Percentiles rank a stretch among this genome's conserved stretches.
phyloP scores from a whole-genome alignment of 345 rosid species.

The Nephelium lappaceum region DNA sequence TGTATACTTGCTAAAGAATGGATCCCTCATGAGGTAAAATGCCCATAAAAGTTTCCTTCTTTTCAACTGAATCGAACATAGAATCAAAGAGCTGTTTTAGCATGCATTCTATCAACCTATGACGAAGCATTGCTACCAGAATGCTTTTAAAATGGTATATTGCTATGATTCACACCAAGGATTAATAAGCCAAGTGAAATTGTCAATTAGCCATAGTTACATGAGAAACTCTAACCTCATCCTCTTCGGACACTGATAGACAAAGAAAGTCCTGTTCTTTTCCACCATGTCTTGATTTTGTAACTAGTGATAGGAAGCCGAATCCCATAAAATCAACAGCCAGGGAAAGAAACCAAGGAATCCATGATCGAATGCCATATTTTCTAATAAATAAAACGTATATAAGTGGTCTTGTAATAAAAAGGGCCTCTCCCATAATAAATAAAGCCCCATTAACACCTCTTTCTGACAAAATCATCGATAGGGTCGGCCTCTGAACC shows the following conservation, averaged over 20 bases:
- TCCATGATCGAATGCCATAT: slow-evolving; percentile 85
- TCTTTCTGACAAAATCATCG: slow-evolving; percentile 62
- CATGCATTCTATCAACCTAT: not conserved
- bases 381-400: slow-evolving; percentile 84
- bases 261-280: slow-evolving; percentile 35
- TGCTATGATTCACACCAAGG: not conserved
- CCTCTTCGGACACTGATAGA: slow-evolving; percentile 59
- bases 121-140: slow-evolving; percentile 2
- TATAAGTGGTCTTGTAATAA: slow-evolving; percentile 82
- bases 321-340: slow-evolving; percentile 62
- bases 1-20: slow-evolving; percentile 86
- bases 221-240: slow-evolving; percentile 62
- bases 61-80: slow-evolving; percentile 52
- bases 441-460: slow-evolving; percentile 65
- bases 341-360: slow-evolving; percentile 88
- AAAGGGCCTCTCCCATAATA: slow-evolving; percentile 73
- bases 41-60: slow-evolving; percentile 93
- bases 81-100: slow-evolving; percentile 6
- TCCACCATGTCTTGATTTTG: slow-evolving; percentile 37
- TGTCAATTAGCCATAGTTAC: not conserved
- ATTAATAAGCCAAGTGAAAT: slow-evolving; percentile 7
- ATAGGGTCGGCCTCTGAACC: slow-evolving; percentile 48
- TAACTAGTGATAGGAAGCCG: slow-evolving; percentile 51
- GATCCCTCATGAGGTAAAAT: slow-evolving; percentile 92
- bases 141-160: not conserved